Evolutionary conservation across 2,329 filamentous ascomycete species (phyloP).

Genomic region (Aspergillus floridensis): DNA sequence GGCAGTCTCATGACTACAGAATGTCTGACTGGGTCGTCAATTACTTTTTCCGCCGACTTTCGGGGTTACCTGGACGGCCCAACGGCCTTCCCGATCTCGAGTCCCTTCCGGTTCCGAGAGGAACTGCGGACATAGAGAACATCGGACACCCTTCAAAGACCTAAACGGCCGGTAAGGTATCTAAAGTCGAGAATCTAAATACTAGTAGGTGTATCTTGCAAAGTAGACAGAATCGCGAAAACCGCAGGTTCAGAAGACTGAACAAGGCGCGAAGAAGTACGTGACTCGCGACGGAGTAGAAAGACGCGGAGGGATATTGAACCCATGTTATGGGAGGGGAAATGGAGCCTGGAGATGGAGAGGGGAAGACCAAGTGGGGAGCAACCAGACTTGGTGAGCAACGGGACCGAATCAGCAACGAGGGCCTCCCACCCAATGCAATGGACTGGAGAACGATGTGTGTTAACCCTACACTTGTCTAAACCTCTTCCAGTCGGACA

Average conservation of each 20-base stretch:
- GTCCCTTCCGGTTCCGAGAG: neutral
- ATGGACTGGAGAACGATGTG: neutral
- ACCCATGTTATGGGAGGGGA: neutral
- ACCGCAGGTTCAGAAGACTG: neutral
- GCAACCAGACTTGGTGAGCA: neutral
- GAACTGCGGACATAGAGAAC: neutral
- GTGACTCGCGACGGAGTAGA: neutral
- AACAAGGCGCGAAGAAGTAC: neutral
- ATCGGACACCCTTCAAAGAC: neutral
- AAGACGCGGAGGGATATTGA: constrained; percentile 1
- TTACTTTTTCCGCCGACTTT: neutral
- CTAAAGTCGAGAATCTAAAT: too few species aligned
- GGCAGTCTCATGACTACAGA: neutral
- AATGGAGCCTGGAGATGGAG: constrained; percentile 1
- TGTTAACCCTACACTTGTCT: neutral
- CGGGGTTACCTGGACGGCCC: neutral
- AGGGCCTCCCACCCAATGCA: constrained; percentile 1
- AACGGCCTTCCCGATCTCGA: neutral
- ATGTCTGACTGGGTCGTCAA: neutral
- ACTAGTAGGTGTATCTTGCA: too few species aligned
- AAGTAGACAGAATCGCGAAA: neutral
- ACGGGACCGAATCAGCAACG: constrained; percentile 1
- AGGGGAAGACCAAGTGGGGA: neutral
- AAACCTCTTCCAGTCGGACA: constrained; percentile 1
- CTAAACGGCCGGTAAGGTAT: too few species aligned